A percentile compares a stretch with the other conserved stretches of the same genome.
Evolutionary conservation across 106 monocot genomes (phyloP).

Genomic region (Phalaenopsis equestris): DNA sequence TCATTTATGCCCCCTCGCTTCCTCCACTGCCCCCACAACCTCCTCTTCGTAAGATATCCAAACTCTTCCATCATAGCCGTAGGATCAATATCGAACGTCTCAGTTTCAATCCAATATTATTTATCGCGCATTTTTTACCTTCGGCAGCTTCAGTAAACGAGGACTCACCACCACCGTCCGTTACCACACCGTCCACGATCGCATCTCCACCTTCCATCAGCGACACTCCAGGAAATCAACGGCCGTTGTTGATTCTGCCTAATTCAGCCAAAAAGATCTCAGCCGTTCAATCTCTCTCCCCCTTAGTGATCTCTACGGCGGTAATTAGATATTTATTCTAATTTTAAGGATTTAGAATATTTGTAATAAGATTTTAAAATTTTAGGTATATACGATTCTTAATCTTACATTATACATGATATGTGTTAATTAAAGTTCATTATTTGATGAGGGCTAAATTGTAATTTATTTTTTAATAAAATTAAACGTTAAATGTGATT

Average conservation of each 20-base stretch:
- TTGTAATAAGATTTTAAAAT: neutral
- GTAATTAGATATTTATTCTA: neutral
- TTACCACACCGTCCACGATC: neutral
- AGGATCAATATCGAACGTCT: neutral
- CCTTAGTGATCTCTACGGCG: neutral
- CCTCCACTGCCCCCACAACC: slow-evolving; percentile 7
- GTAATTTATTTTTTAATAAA: too few species aligned
- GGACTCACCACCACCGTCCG: slow-evolving; percentile 12
- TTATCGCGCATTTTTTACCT: neutral
- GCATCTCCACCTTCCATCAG: slow-evolving; percentile 16
- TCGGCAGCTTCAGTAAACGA: neutral
- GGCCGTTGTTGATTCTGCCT: slow-evolving; percentile 36
- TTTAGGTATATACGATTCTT: too few species aligned
- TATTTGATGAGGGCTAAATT: too few species aligned
- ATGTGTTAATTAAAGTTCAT: too few species aligned
- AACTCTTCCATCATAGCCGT: neutral
- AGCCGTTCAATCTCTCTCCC: neutral
- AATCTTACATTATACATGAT: too few species aligned
- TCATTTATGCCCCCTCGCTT: slow-evolving; percentile 6
- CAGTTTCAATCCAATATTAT: neutral
- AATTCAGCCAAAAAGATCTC: slow-evolving; percentile 31
- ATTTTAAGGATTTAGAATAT: neutral
- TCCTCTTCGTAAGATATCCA: slow-evolving; percentile 1
- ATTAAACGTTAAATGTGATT: too few species aligned
- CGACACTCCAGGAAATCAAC: slow-evolving; percentile 8